phyloP scores from a whole-genome alignment of 108 stramenopile species.

The Nitzschia putrida region DNA sequence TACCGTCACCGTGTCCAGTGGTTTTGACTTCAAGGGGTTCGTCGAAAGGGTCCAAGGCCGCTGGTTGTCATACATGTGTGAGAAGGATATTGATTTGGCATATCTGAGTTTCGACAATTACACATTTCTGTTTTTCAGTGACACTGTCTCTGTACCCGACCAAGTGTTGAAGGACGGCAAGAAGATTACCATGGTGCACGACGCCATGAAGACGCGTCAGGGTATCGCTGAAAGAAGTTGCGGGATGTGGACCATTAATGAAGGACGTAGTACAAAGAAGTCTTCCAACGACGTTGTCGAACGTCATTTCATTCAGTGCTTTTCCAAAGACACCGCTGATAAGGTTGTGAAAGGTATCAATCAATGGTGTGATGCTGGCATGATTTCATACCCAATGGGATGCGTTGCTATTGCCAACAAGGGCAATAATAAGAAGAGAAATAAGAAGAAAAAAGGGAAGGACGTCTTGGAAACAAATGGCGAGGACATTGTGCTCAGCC shows the following conservation, averaged over 20 bases:
- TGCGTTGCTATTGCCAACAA: neutral
- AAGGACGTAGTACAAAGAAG: neutral
- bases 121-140: neutral
- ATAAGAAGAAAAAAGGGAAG: slow-evolving; percentile 15
- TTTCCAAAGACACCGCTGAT: too few relatives aligned
- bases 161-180: neutral
- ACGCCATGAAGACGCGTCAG: slow-evolving; percentile 18
- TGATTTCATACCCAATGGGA: too few relatives aligned
- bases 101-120: slow-evolving; percentile 12
- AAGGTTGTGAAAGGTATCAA: too few relatives aligned
- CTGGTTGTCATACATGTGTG: slow-evolving; percentile 59
- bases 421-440: slow-evolving; percentile 6
- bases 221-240: slow-evolving; percentile 28
- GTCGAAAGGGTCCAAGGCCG: slow-evolving; percentile 43
- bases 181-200: neutral
- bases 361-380: too few relatives aligned
- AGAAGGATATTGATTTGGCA: slow-evolving; percentile 47
- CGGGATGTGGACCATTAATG: slow-evolving; percentile 24
- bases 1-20: slow-evolving; percentile 28
- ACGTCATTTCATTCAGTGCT: too few relatives aligned
- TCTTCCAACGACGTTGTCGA: neutral
- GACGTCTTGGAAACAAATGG: too few relatives aligned
- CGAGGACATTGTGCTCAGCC: too few relatives aligned
- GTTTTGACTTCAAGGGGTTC: slow-evolving; percentile 19
- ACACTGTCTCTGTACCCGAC: neutral